Evolutionary conservation across 2,329 filamentous ascomycete species (phyloP).

Genomic region (Pseudogymnoascus pannorum): DNA sequence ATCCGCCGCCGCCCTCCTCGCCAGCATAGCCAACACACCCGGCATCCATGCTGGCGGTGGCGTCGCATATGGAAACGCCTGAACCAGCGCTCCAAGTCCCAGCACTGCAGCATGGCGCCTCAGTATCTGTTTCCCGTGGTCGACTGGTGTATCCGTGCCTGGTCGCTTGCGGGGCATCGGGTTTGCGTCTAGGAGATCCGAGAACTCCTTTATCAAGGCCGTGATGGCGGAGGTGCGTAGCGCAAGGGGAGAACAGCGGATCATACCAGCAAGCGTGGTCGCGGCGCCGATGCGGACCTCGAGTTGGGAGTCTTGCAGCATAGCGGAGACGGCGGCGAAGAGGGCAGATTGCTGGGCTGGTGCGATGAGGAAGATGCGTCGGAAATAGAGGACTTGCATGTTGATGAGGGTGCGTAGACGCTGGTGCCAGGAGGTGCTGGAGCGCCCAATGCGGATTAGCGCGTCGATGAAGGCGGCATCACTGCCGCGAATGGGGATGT

Average conservation of each 20-base stretch:
- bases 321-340: conserved; percentile 88
- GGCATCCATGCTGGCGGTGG: conserved; percentile 93
- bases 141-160: conserved; percentile 62
- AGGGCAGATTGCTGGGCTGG: conserved; percentile 67
- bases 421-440: conserved; percentile 87
- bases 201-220: conserved; percentile 72
- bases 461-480: conserved; percentile 77
- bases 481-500: conserved; percentile 83
- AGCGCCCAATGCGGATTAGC: conserved; percentile 80
- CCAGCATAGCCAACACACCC: conserved; percentile 78
- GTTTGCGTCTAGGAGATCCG: conserved; percentile 68
- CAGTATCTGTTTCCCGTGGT: conserved; percentile 69
- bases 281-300: conserved; percentile 93
- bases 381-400: conserved; percentile 98
- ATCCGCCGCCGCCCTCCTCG: conserved; percentile 77
- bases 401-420: conserved; percentile 90
- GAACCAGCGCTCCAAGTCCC: conserved; percentile 81
- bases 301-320: conserved; percentile 86
- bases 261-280: conserved; percentile 92
- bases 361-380: conserved; percentile 81
- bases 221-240: conserved; percentile 74
- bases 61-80: conserved; percentile 92
- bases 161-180: conserved; percentile 72
- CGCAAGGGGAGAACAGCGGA: conserved; percentile 78
- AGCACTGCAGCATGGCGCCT: conserved; percentile 84